phyloP scores from a whole-genome alignment of 2,329 filamentous ascomycete species.

The Ascochyta clinopodiicola region DNA sequence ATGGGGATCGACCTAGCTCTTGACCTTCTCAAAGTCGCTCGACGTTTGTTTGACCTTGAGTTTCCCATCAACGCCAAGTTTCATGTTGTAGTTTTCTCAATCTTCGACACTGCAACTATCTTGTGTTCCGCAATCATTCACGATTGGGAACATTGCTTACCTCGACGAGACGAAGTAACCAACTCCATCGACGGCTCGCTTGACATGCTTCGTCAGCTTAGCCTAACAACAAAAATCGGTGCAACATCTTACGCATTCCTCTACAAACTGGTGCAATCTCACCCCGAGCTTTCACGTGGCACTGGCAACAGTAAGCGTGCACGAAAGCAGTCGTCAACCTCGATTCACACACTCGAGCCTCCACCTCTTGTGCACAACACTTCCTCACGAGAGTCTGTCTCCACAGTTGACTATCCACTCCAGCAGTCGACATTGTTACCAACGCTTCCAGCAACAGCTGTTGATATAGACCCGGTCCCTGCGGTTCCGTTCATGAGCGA shows the following conservation, averaged over 20 bases:
- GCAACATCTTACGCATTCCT: constrained; percentile 41
- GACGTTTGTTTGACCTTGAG: constrained; percentile 53
- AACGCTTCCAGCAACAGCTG: neutral
- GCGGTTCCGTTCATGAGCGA: constrained; percentile 22
- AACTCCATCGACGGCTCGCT: constrained; percentile 47
- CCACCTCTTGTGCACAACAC: constrained; percentile 6
- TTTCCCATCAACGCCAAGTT: constrained; percentile 58
- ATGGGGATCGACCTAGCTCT: constrained; percentile 56
- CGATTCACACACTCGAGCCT: neutral
- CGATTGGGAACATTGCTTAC: constrained; percentile 53
- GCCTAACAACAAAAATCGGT: constrained; percentile 37
- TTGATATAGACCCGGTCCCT: constrained; percentile 1
- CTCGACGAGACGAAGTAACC: constrained; percentile 52
- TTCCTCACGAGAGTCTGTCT: neutral
- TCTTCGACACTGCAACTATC: constrained; percentile 60
- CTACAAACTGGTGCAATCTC: constrained; percentile 38
- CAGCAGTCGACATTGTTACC: neutral
- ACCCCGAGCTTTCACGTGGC: constrained; percentile 30
- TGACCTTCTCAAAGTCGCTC: constrained; percentile 52
- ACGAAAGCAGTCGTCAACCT: constrained; percentile 17
- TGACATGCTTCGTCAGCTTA: constrained; percentile 40
- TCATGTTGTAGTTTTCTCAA: constrained; percentile 57
- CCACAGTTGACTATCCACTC: neutral
- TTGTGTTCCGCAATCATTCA: constrained; percentile 61
- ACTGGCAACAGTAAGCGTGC: constrained; percentile 20